Evolutionary conservation across 495 filamentous ascomycete species (phyloP).

Genomic region (Penicillium dipodomyicola): DNA sequence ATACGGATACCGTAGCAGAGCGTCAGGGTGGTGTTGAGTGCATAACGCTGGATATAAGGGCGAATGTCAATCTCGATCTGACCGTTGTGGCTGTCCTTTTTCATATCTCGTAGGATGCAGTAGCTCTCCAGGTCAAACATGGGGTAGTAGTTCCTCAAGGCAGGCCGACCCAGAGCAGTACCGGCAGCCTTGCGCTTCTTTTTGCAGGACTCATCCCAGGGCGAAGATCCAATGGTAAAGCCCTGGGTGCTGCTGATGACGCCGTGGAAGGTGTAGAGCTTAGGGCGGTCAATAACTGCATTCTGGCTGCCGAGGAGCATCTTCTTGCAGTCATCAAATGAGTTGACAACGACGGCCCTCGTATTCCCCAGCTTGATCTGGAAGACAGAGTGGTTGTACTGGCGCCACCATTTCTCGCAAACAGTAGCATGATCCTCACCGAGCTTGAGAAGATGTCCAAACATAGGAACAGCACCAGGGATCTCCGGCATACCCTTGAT

Average conservation of each 20-base stretch:
- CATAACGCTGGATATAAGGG: conserved; percentile 49
- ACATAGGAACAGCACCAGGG: conserved; percentile 48
- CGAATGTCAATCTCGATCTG: conserved; percentile 37
- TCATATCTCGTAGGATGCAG: conserved; percentile 47
- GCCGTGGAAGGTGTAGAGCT: conserved; percentile 49
- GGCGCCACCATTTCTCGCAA: conserved; percentile 52
- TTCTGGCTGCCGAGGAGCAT: conserved; percentile 48
- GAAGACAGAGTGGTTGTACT: conserved; percentile 53
- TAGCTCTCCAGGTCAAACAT: conserved; percentile 56
- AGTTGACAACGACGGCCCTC: conserved; percentile 48
- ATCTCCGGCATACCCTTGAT: conserved; percentile 52
- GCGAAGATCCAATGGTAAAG: conserved; percentile 45
- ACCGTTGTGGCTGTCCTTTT: conserved; percentile 40
- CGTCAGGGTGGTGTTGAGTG: conserved; percentile 51
- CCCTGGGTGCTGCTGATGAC: conserved; percentile 48
- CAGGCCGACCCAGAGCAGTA: conserved; percentile 44
- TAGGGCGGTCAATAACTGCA: conserved; percentile 48
- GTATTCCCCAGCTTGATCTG: conserved; percentile 57
- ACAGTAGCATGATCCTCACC: conserved; percentile 56
- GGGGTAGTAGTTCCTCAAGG: conserved; percentile 44
- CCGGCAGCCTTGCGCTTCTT: conserved; percentile 52
- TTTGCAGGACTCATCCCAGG: conserved; percentile 53
- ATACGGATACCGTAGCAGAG: conserved; percentile 57
- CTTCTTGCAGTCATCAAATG: conserved; percentile 45
- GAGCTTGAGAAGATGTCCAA: conserved; percentile 53